These are phyloP conservation scores for Aegilops bicornis DNA, from an alignment of 176 grass and related monocot species.

Conservation along the genomic window DNA sequence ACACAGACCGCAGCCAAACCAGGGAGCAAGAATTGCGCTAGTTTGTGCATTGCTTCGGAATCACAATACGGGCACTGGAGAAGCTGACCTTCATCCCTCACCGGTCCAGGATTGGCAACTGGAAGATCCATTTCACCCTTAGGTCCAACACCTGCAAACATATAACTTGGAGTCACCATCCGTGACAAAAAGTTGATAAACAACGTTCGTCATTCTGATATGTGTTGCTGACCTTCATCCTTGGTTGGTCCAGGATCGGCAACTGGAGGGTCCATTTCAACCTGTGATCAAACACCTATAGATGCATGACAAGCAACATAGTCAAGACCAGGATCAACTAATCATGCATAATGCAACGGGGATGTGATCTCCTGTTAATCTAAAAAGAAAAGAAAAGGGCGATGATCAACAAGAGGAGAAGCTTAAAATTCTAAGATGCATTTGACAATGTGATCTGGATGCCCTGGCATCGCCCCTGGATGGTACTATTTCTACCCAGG, in stretches of 20 bases:
- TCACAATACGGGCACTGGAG: constrained; percentile 67
- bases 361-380: background rate
- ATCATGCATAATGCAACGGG: background rate
- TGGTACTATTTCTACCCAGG: background rate
- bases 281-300: constrained; percentile 6
- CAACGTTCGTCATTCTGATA: background rate
- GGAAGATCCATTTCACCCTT: constrained; percentile 61
- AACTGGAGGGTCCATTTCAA: constrained; percentile 7
- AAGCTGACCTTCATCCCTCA: constrained; percentile 36
- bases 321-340: background rate
- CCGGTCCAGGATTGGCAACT: constrained; percentile 41
- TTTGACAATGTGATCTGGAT: background rate
- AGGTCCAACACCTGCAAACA: constrained; percentile 23
- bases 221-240: background rate
- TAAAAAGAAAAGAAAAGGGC: background rate
- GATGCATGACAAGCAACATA: background rate
- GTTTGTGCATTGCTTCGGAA: constrained; percentile 64
- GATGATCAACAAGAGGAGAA: background rate
- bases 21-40: constrained; percentile 63
- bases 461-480: background rate
- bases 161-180: background rate
- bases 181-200: background rate
- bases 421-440: background rate
- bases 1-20: constrained; percentile 71
- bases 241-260: constrained; percentile 5